A percentile compares a stretch with the other conserved stretches of the same genome.
Conservation (phyloP, 2,329 filamentous ascomycete genomes). For the Cytospora mali region DNA sequence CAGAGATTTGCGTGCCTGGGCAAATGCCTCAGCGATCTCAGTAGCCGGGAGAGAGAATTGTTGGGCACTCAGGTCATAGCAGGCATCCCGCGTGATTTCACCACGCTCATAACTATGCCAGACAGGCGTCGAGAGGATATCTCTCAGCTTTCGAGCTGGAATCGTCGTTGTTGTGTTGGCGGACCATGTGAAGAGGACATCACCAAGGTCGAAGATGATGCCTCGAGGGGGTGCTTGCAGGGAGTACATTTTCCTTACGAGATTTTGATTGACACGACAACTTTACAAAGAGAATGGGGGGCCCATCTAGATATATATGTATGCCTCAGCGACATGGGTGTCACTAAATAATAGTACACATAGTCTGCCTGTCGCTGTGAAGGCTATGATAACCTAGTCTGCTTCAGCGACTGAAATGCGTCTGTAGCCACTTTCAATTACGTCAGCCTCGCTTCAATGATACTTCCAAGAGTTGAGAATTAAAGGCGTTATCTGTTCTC, state of each 20-base stretch:
- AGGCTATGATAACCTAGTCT: no score
- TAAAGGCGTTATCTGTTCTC: no score
- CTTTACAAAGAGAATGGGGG: neutral
- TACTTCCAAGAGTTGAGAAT: no score
- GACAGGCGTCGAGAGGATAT: conserved; percentile 34
- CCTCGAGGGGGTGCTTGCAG: conserved; percentile 14
- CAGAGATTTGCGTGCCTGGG: conserved; percentile 36
- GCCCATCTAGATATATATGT: no score
- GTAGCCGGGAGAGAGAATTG: conserved; percentile 33
- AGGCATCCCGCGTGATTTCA: conserved; percentile 34
- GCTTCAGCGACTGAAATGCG: no score
- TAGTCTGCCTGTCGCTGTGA: no score
- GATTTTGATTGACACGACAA: neutral
- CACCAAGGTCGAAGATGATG: conserved; percentile 40
- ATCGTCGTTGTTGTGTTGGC: conserved; percentile 34
- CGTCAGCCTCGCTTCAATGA: no score
- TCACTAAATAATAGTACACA: no score
- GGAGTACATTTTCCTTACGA: conserved; percentile 3
- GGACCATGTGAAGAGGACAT: conserved; percentile 40
- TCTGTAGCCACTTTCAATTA: no score
- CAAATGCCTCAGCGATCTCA: conserved; percentile 35
- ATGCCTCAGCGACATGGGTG: no score
- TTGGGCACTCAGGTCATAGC: conserved; percentile 31
- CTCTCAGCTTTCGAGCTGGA: conserved; percentile 30
- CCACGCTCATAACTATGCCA: conserved; percentile 37